Evolutionary conservation across 2,329 filamentous ascomycete species (phyloP), one percentile per base, ranked within the genome.

Genomic region (Verruconis gallopava): DNA sequence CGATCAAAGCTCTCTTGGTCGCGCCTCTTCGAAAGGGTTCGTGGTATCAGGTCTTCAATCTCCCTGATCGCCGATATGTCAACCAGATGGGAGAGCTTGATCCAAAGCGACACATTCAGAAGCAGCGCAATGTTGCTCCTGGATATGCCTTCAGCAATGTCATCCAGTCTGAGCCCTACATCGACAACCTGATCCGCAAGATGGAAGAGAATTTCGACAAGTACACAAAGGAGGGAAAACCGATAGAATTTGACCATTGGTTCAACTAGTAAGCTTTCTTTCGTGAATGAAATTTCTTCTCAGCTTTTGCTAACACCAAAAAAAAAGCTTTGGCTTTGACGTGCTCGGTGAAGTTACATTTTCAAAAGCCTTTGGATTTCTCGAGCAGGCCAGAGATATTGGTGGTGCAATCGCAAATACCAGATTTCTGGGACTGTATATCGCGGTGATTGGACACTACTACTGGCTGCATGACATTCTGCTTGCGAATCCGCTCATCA

Each of bases 41-140:
- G 11, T 61, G 54, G 55, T 62, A 63, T 49, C 50, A 54, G 4
- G 51, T 60, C 18, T 49, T 63, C 18, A 53, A 55, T 20, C 44
- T 65, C 20, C 63, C 65, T 11, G 61, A 67, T 50, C 55, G 59
- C 28, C 57, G 57, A 11, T 65, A 60, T 46, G 52, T 58, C 25
- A 64, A 58, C 19, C 56, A 57, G 17, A 62, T 67, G 60, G 59
- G 59, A 2, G 57, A 57, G 37, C 47, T 58, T 12, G 54, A 63
- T 43, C 57, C 57, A 3, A 56, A 56, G 15, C 50, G 47, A 3
- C 60, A 66, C 30, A 55, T 56, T 17, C 32, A 42, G 9, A 44
- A 44, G n/a, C 38, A 44, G 2, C 49, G 44, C 35, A 40, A 50
- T 18, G 37, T 53, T 2, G 47, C 45, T 2, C 40, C 45, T 0